These are phyloP conservation scores for Cutaneotrichosporon mucoides DNA, from an alignment of 1,284 basidiomycete species.

Conservation along the genomic window DNA sequence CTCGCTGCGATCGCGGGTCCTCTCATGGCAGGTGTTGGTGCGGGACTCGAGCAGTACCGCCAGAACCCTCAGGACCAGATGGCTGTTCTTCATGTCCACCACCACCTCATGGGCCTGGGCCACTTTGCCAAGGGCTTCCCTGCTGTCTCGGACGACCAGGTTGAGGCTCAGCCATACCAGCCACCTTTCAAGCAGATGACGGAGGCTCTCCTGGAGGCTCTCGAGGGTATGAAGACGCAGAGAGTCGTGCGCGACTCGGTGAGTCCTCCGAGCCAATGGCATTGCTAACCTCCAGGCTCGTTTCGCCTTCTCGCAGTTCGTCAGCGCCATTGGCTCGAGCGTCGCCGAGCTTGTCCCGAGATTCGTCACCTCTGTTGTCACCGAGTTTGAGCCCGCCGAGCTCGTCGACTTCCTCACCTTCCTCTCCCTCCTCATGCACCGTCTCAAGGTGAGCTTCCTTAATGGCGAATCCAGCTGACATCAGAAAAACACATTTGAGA, in stretches of 20 bases:
- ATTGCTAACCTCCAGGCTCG: too few relatives aligned
- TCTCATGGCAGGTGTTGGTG: slow-evolving; percentile 69
- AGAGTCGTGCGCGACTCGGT: slow-evolving; percentile 82
- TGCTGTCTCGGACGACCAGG: slow-evolving; percentile 67
- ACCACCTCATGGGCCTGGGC: slow-evolving; percentile 90
- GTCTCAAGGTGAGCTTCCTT: slow-evolving; percentile 66
- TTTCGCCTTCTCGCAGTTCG: slow-evolving; percentile 90
- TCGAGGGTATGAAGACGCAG: slow-evolving; percentile 83
- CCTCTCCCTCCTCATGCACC: slow-evolving; percentile 83
- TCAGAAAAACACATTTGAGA: slow-evolving; percentile 52
- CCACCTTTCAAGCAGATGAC: slow-evolving; percentile 82
- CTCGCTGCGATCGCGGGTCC: slow-evolving; percentile 77
- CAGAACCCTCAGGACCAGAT: slow-evolving; percentile 45
- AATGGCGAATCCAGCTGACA: slow-evolving; percentile 11
- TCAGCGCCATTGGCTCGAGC: slow-evolving; percentile 80
- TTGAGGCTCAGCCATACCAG: slow-evolving; percentile 68
- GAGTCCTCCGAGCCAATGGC: too few relatives aligned
- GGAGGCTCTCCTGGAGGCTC: slow-evolving; percentile 79
- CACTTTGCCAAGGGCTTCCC: slow-evolving; percentile 97
- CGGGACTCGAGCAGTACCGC: slow-evolving; percentile 57
- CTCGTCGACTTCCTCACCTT: slow-evolving; percentile 95
- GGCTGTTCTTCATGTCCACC: slow-evolving; percentile 84
- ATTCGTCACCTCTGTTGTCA: slow-evolving; percentile 81
- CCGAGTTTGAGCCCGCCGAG: slow-evolving; percentile 87
- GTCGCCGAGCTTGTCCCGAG: slow-evolving; percentile 48